These are phyloP conservation scores for Kodamaea hsintzibuensis DNA, from an alignment of 805 yeast species.

Conservation along the genomic window DNA sequence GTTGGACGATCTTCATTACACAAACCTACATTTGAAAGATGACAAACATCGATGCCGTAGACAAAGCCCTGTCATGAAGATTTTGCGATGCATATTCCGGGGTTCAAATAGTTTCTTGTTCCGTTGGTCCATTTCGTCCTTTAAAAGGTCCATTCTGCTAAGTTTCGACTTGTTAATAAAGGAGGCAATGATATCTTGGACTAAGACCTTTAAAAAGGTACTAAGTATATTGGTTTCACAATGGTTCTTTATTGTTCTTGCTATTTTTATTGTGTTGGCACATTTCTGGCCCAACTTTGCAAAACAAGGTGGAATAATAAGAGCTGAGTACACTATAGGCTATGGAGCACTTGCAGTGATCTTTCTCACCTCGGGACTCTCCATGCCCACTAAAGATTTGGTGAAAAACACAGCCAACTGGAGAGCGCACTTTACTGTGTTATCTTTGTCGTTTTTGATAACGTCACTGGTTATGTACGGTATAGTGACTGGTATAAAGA, in stretches of 20 bases:
- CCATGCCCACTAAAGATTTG: constrained; percentile 67
- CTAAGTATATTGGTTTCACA: constrained; percentile 40
- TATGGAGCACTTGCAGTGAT: constrained; percentile 88
- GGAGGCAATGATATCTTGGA: neutral
- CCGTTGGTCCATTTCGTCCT: neutral
- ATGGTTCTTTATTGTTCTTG: constrained; percentile 79
- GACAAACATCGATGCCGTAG: neutral
- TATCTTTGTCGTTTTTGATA: constrained; percentile 66
- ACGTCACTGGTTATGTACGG: constrained; percentile 75
- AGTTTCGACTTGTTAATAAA: no score
- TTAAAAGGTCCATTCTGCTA: neutral
- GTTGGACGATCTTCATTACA: neutral
- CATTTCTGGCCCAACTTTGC: constrained; percentile 82
- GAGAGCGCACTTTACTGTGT: constrained; percentile 79
- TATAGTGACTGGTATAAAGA: constrained; percentile 63
- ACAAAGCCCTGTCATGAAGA: neutral
- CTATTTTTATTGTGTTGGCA: constrained; percentile 72
- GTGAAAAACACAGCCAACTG: constrained; percentile 65
- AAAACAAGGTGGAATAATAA: constrained; percentile 75
- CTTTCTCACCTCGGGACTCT: constrained; percentile 77
- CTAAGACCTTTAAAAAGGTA: constrained; percentile 14
- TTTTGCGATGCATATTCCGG: neutral
- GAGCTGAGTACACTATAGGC: constrained; percentile 73
- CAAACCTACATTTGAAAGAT: neutral
- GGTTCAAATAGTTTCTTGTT: neutral